These are phyloP conservation scores for Cercospora sojina DNA, from an alignment of 2,329 filamentous ascomycete species.

Conservation along the genomic window DNA sequence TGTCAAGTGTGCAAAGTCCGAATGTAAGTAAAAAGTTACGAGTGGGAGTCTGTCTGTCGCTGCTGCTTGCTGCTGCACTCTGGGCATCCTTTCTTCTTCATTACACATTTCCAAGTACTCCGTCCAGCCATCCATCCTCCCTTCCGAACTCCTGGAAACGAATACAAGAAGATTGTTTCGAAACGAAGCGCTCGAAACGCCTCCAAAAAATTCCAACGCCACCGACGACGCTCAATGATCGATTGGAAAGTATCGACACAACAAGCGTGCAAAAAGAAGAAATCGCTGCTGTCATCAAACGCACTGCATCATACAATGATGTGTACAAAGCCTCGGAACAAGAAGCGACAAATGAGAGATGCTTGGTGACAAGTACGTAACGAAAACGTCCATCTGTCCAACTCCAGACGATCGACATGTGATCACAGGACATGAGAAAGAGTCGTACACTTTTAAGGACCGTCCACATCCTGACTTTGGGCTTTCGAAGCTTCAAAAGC, in stretches of 20 bases:
- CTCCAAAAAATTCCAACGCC: background rate
- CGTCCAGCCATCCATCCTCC: background rate
- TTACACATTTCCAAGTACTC: conserved; percentile 9
- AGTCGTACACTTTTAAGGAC: conserved; percentile 14
- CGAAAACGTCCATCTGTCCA: conserved; percentile 5
- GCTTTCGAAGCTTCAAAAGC: conserved; percentile 9
- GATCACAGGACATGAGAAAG: conserved; percentile 11
- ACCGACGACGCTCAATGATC: background rate
- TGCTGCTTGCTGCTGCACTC: conserved; percentile 7
- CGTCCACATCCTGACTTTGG: conserved; percentile 1
- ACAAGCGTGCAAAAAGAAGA: conserved; percentile 9
- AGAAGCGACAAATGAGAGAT: conserved; percentile 16
- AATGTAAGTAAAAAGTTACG: conserved; percentile 2
- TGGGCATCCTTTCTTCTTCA: background rate
- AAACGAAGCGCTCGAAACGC: background rate
- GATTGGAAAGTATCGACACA: background rate
- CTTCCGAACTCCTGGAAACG: background rate
- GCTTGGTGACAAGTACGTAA: conserved; percentile 16
- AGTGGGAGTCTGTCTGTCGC: background rate
- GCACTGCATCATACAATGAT: conserved; percentile 12
- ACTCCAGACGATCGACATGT: background rate
- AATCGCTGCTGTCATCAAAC: background rate
- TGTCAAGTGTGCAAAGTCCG: background rate
- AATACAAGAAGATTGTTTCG: background rate
- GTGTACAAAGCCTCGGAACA: conserved; percentile 8